Percentiles rank a stretch among this genome's conserved stretches.
Conservation (phyloP, 2,329 filamentous ascomycete species). For the Pseudodiploospora longispora region DNA sequence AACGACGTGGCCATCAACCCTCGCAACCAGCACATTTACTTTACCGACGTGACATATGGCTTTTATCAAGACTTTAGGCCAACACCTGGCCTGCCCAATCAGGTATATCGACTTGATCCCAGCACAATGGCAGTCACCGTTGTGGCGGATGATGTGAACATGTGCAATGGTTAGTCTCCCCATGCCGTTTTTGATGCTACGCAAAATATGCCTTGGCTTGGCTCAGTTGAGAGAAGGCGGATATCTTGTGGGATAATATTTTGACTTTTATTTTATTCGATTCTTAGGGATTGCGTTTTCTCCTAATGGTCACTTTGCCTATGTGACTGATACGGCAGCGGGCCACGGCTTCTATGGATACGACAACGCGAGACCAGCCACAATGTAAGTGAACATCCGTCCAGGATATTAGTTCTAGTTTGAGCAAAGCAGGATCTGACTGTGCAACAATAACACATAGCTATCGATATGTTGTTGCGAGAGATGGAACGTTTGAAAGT, state of each 20-base stretch:
- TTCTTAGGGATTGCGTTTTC: slow-evolving; percentile 39
- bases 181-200: fast-evolving
- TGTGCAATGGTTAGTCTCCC: slow-evolving; percentile 6
- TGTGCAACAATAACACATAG: not conserved
- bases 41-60: slow-evolving; percentile 55
- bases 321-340: slow-evolving; percentile 36
- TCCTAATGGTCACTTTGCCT: slow-evolving; percentile 35
- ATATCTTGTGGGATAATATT: too few relatives aligned
- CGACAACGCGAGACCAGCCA: slow-evolving; percentile 2
- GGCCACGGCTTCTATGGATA: slow-evolving; percentile 17
- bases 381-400: slow-evolving; percentile 3
- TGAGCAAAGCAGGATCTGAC: too few relatives aligned
- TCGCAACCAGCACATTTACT: slow-evolving; percentile 51
- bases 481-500: slow-evolving; percentile 22
- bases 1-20: slow-evolving; percentile 46
- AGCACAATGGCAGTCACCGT: slow-evolving; percentile 41
- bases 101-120: slow-evolving; percentile 50
- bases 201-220: not conserved
- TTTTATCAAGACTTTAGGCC: slow-evolving; percentile 50
- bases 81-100: slow-evolving; percentile 42
- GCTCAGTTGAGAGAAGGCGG: too few relatives aligned
- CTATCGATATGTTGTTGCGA: slow-evolving; percentile 6
- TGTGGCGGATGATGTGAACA: slow-evolving; percentile 48
- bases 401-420: too few relatives aligned
- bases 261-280: not conserved